Conservation (phyloP, 2,329 filamentous ascomycete species). For the Clonostachys rosea region DNA sequence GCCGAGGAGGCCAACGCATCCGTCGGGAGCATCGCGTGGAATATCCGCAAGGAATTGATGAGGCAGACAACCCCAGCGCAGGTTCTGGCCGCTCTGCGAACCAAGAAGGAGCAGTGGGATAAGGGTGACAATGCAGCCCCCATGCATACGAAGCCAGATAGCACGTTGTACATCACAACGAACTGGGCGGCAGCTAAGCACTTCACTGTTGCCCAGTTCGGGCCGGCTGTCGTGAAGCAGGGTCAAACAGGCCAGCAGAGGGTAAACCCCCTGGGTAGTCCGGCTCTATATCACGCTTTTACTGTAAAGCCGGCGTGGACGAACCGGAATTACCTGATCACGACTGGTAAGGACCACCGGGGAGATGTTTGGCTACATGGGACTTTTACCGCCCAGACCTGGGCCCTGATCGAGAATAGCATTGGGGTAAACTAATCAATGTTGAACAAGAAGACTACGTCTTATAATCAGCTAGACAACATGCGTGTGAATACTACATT, state of each 20-base stretch:
- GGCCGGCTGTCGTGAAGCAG: conserved; percentile 13
- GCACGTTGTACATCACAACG: conserved; percentile 23
- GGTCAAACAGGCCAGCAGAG: conserved; percentile 4
- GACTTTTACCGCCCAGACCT: conserved; percentile 12
- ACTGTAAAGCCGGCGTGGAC: conserved; percentile 3
- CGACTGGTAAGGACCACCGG: conserved; percentile 18
- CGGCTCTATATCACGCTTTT: conserved; percentile 8
- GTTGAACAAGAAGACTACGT: no score
- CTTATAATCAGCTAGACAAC: no score
- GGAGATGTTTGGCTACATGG: conserved; percentile 18
- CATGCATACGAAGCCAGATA: conserved; percentile 20
- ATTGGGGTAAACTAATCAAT: no score
- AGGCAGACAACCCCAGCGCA: conserved; percentile 26
- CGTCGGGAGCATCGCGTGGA: conserved; percentile 18
- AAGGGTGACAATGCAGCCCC: conserved; percentile 10
- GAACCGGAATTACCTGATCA: conserved; percentile 7
- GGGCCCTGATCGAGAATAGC: conserved; percentile 6
- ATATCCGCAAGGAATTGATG: conserved; percentile 21
- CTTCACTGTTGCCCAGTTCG: conserved; percentile 27
- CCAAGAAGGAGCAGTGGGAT: conserved; percentile 8
- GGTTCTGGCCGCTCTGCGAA: conserved; percentile 17
- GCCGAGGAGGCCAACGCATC: conserved; percentile 12
- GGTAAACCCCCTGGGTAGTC: conserved; percentile 8
- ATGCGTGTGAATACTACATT: no score
- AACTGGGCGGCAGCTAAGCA: conserved; percentile 32